A percentile compares a stretch with the other conserved stretches of the same genome.
Evolutionary conservation across 2,329 filamentous ascomycete genomes (phyloP).

Genomic region (Aureobasidium sp.): DNA sequence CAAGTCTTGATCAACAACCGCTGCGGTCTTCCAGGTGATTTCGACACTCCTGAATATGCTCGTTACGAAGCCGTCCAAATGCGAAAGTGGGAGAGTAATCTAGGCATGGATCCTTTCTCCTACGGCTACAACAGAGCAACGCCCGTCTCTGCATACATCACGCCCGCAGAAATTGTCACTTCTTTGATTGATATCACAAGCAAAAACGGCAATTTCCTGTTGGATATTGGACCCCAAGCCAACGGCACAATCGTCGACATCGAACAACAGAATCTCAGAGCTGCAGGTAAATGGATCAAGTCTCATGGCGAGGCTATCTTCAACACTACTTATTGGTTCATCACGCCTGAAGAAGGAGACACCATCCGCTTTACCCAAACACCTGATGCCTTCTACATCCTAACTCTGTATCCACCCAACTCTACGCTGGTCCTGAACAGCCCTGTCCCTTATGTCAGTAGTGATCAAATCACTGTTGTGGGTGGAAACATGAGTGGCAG

Average conservation of each 20-base stretch:
- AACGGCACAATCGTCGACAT: conserved; percentile 48
- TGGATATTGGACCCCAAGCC: conserved; percentile 51
- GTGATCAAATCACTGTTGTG: conserved; percentile 42
- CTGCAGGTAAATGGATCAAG: conserved; percentile 50
- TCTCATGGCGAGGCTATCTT: conserved; percentile 50
- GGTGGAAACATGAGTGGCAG: conserved; percentile 29
- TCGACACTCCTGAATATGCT: conserved; percentile 55
- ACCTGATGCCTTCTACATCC: conserved; percentile 47
- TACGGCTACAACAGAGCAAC: conserved; percentile 56
- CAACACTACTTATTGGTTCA: conserved; percentile 51
- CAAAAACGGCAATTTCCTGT: conserved; percentile 52
- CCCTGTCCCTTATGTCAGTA: conserved; percentile 41
- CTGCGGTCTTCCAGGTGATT: conserved; percentile 51
- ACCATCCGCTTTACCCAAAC: conserved; percentile 48
- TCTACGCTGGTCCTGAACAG: conserved; percentile 36
- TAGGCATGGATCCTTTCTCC: conserved; percentile 53
- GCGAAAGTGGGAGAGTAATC: conserved; percentile 55
- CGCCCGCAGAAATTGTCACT: conserved; percentile 41
- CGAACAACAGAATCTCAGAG: conserved; percentile 42
- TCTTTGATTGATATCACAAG: conserved; percentile 47
- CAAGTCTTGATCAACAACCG: conserved; percentile 52
- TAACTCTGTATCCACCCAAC: conserved; percentile 40
- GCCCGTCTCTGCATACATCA: conserved; percentile 45
- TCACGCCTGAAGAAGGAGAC: conserved; percentile 39
- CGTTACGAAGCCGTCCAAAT: conserved; percentile 44